These are phyloP conservation scores for Fraxinus greggii DNA, from an alignment of 305 asterid genomes.

Conservation along the genomic window DNA sequence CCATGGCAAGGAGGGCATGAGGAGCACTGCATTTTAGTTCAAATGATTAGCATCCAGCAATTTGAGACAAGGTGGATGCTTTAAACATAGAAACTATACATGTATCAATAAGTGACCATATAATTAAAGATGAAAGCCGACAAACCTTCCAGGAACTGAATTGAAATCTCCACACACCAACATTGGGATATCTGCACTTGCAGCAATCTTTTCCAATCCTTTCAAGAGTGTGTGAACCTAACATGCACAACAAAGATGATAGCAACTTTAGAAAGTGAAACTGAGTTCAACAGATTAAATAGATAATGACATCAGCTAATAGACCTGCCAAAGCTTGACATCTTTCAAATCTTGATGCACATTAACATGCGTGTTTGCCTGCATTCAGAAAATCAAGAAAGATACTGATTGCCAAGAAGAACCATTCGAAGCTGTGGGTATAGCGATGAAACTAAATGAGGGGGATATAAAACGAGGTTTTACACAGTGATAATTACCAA, in stretches of 20 bases:
- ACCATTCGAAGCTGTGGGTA: not conserved
- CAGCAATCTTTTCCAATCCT: slow-evolving; percentile 96
- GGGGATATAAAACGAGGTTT: not conserved
- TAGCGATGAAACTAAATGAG: not conserved
- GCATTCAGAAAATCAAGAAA: slow-evolving; percentile 31
- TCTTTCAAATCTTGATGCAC: slow-evolving; percentile 88
- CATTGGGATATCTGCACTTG: slow-evolving; percentile 95
- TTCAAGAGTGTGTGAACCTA: slow-evolving; percentile 90
- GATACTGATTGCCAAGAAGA: slow-evolving; percentile 22
- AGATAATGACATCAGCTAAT: slow-evolving; percentile 18
- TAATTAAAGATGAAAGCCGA: slow-evolving; percentile 14
- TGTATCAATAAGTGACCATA: not conserved
- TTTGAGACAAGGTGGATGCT: not conserved
- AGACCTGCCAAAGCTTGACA: slow-evolving; percentile 99
- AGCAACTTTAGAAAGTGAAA: slow-evolving; percentile 21
- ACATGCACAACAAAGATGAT: slow-evolving; percentile 19
- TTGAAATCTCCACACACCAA: slow-evolving; percentile 96
- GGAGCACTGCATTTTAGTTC: slow-evolving; percentile 69
- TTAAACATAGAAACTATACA: not conserved
- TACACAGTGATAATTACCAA: not conserved
- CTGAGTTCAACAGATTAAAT: slow-evolving; percentile 13
- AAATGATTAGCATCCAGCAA: slow-evolving; percentile 10
- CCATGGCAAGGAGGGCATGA: slow-evolving; percentile 93
- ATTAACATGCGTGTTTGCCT: slow-evolving; percentile 96
- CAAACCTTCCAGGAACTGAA: slow-evolving; percentile 91